phyloP scores from a whole-genome alignment of 1,284 basidiomycete genomes.

The Cryptococcus sp. region DNA sequence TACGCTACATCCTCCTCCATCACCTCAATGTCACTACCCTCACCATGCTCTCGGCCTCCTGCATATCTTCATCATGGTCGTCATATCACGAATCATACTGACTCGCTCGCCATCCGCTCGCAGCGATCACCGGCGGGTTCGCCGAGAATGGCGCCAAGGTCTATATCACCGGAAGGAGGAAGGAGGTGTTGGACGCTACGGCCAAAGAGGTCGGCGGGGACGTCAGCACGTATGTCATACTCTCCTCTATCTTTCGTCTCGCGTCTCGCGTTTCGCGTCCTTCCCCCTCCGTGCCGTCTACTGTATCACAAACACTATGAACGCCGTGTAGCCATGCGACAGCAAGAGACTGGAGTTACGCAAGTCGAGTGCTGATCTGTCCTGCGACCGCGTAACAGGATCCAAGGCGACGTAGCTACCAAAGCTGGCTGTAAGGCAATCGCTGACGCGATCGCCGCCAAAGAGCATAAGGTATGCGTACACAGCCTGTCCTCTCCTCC shows the following conservation, averaged over 20 bases:
- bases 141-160: conserved; percentile 52
- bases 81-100: no score
- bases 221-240: conserved; percentile 21
- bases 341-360: not conserved
- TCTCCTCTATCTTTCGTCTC: no score
- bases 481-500: not conserved
- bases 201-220: conserved; percentile 44
- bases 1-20: not conserved
- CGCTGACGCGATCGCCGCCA: conserved; percentile 35
- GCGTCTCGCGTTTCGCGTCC: no score
- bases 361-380: not conserved
- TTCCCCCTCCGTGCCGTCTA: no score
- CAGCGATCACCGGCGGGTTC: conserved; percentile 48
- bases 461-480: conserved; percentile 22
- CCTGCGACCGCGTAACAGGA: conserved; percentile 20
- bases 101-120: no score
- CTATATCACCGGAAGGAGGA: conserved; percentile 51
- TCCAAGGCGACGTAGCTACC: conserved; percentile 50
- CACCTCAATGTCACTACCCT: no score
- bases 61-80: no score
- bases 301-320: no score
- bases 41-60: not conserved
- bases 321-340: no score
- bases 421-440: conserved; percentile 44
- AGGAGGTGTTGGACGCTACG: conserved; percentile 45